Conservation (phyloP, 495 filamentous ascomycete species). For the Amorphotheca resinae region DNA sequence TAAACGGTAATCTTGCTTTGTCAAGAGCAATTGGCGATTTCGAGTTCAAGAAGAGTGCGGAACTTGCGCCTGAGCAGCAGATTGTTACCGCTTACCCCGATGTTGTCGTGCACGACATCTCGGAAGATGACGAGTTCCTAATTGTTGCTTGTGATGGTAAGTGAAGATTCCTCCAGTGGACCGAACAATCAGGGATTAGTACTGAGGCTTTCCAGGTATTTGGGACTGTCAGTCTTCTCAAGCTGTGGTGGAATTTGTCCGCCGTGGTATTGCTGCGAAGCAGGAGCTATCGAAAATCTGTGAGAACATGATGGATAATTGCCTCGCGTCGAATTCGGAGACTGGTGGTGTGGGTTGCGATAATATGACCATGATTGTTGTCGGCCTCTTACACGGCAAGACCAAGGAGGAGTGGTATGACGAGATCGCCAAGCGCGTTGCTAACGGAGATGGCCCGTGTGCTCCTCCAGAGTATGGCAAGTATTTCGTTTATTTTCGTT, state of each 20-base stretch:
- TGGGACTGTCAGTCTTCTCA: slow-evolving; percentile 99
- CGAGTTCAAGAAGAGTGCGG: slow-evolving; percentile 98
- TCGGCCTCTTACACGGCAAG: slow-evolving; percentile 80
- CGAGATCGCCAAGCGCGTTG: slow-evolving; percentile 83
- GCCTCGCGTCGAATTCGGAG: slow-evolving; percentile 90
- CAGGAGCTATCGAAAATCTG: slow-evolving; percentile 87
- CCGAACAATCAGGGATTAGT: neutral
- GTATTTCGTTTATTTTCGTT: slow-evolving; percentile 27
- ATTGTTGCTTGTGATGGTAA: slow-evolving; percentile 94
- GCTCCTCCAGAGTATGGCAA: slow-evolving; percentile 99
- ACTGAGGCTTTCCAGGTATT: slow-evolving; percentile 52
- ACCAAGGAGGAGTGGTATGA: slow-evolving; percentile 98
- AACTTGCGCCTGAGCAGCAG: slow-evolving; percentile 89
- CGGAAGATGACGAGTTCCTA: slow-evolving; percentile 90
- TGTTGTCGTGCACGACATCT: slow-evolving; percentile 77
- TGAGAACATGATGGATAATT: slow-evolving; percentile 99
- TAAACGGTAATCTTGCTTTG: slow-evolving; percentile 96
- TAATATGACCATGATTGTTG: slow-evolving; percentile 96
- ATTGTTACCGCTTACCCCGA: slow-evolving; percentile 96
- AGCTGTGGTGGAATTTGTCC: slow-evolving; percentile 91
- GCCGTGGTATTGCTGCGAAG: slow-evolving; percentile 88
- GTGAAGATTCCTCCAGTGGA: slow-evolving; percentile 11
- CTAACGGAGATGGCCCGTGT: slow-evolving; percentile 94
- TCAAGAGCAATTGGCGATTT: slow-evolving; percentile 98
- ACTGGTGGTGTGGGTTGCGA: slow-evolving; percentile 97